These are phyloP conservation scores for Sclerotiophoma versabilis DNA, from an alignment of 2,329 filamentous ascomycete genomes.

Conservation along the genomic window DNA sequence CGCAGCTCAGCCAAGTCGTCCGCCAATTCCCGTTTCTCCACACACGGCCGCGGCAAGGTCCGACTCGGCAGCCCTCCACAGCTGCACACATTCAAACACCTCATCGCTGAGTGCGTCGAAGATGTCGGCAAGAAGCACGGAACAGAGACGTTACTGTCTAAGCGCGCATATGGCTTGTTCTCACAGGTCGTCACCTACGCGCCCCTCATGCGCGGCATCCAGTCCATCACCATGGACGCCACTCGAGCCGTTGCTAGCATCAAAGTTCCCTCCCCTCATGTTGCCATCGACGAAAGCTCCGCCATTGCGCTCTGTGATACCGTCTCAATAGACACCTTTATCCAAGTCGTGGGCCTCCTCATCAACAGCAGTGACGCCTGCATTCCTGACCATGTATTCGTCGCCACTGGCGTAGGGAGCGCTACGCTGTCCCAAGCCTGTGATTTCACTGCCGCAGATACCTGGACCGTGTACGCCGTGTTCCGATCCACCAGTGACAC, in stretches of 20 bases:
- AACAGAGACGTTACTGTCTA: constrained; percentile 19
- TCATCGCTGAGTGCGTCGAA: not conserved
- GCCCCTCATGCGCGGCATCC: constrained; percentile 22
- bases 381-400: constrained; percentile 19
- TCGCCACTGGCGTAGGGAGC: constrained; percentile 24
- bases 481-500: not conserved
- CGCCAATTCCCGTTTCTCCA: not conserved
- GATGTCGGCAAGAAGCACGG: not conserved
- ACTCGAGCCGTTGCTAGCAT: constrained; percentile 22
- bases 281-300: constrained; percentile 21
- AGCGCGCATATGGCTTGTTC: constrained; percentile 25
- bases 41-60: not conserved
- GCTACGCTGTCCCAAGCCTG: constrained; percentile 12
- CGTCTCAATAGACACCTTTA: constrained; percentile 26
- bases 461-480: not conserved
- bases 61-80: not conserved
- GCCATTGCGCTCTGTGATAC: constrained; percentile 19
- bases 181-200: constrained; percentile 25
- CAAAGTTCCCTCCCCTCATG: constrained; percentile 6
- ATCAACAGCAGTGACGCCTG: constrained; percentile 26
- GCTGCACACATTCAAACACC: not conserved
- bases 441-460: constrained; percentile 19
- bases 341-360: constrained; percentile 26
- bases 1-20: not conserved
- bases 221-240: constrained; percentile 19